Evolutionary conservation across 1,284 basidiomycete species (phyloP), one percentile per base, ranked within the genome.

Genomic region (Thelephora terrestris): DNA sequence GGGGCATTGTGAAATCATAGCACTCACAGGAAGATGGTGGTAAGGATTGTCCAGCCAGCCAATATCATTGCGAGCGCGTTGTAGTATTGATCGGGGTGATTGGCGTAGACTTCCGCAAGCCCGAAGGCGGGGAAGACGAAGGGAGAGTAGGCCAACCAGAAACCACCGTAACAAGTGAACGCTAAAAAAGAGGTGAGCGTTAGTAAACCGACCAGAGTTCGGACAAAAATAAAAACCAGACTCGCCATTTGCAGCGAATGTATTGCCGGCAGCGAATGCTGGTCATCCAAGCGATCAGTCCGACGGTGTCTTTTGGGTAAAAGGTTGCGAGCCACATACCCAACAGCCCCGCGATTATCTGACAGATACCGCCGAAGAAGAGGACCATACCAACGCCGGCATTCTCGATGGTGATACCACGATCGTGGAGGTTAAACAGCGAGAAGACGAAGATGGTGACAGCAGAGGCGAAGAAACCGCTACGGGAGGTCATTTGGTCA

Each of bases 361-460:
- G 94, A 7, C 76, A 78, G 20, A 94, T 75, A 52, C 94, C 94
- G 50, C 92, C 93, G 53, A 77, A 79, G 62, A 78, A 85, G 52
- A 88, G 63, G 6, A 87, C 87, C 79, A 93, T 87, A 53, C 88
- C 90, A 49, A 93, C 74, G 53, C 94, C 78, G 47, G 85, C 78
- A 59, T 93, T 92, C 25, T 82, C 74, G 2, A 62, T 62, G 20
- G 59, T 56, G 49, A 87, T 67, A 16, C 67, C 65, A 18, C 78
- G 70, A 36, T 80, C 65, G 47, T 71, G 60, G 38, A 75, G 67
- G 60, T 84, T 87, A 71, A 75, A 81, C 58, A 86, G 55, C 5
- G 82, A 84, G 45, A 85, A 69, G 53, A 86, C 75, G 60, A 87
- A 74, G 0, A 82, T 85, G 29, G 83, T 87, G 2, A 79, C 77